Conservation (phyloP, 768 basidiomycete species). For the Boletus speciosus region DNA sequence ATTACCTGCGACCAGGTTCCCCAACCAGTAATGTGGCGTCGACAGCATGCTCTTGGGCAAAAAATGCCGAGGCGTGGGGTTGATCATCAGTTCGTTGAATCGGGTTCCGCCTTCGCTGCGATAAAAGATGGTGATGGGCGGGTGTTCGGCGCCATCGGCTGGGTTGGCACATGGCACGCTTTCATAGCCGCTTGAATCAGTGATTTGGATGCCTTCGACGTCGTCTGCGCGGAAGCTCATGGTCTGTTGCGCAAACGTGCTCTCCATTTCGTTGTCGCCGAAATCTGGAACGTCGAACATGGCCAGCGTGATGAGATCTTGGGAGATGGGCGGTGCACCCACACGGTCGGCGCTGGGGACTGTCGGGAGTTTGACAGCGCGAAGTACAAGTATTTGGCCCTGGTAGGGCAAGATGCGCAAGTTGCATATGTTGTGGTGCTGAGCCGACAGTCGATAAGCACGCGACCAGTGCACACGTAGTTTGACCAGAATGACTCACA, state of each 20-base stretch:
- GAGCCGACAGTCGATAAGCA: constrained; percentile 7
- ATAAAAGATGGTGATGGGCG: constrained; percentile 33
- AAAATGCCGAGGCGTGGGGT: constrained; percentile 22
- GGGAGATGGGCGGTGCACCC: constrained; percentile 18
- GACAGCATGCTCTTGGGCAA: constrained; percentile 23
- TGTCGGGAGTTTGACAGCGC: constrained; percentile 32
- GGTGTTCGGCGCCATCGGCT: constrained; percentile 24
- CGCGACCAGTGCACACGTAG: not conserved
- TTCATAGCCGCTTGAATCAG: constrained; percentile 27
- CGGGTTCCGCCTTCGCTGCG: constrained; percentile 28
- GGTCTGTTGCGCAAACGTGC: constrained; percentile 26
- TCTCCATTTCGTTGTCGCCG: constrained; percentile 27
- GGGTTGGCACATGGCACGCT: constrained; percentile 14
- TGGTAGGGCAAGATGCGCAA: constrained; percentile 52
- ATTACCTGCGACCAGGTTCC: constrained; percentile 23
- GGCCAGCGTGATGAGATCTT: constrained; percentile 29
- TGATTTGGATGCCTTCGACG: constrained; percentile 34
- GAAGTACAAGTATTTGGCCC: constrained; percentile 49
- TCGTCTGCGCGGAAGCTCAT: constrained; percentile 32
- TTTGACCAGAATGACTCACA: constrained; percentile 13
- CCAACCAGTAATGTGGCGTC: constrained; percentile 30
- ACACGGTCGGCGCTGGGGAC: not conserved
- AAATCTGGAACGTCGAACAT: constrained; percentile 32
- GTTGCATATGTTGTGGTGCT: constrained; percentile 51
- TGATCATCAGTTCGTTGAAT: constrained; percentile 29